phyloP scores from a whole-genome alignment of 1,139 yeast genomes.

The Meyerozyma carpophila region DNA sequence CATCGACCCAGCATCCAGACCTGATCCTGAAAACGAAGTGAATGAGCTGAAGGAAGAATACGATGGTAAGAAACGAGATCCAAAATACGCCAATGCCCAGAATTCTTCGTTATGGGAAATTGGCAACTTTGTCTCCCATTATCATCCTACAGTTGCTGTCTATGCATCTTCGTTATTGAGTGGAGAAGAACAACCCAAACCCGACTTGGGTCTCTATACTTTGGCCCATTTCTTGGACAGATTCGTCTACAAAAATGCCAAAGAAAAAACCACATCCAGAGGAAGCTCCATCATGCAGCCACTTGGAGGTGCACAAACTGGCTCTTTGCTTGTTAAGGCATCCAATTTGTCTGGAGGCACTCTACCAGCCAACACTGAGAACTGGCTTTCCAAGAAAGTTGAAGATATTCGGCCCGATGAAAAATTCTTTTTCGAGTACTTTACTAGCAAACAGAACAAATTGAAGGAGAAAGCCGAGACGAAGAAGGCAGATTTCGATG shows the following conservation, averaged over 20 bases:
- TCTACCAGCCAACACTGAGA: slow-evolving; percentile 72
- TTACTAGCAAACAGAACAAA: slow-evolving; percentile 55
- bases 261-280: slow-evolving; percentile 62
- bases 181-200: slow-evolving; percentile 51
- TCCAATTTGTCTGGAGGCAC: slow-evolving; percentile 43
- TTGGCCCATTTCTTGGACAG: slow-evolving; percentile 89
- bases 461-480: slow-evolving; percentile 27
- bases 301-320: slow-evolving; percentile 84
- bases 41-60: slow-evolving; percentile 33
- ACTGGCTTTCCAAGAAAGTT: slow-evolving; percentile 69
- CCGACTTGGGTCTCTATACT: slow-evolving; percentile 86
- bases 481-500: slow-evolving; percentile 14
- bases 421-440: slow-evolving; percentile 83
- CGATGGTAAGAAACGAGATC: slow-evolving; percentile 89
- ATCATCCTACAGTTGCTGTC: slow-evolving; percentile 85
- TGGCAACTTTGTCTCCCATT: slow-evolving; percentile 66
- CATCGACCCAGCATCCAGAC: slow-evolving; percentile 36
- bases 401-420: slow-evolving; percentile 82
- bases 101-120: slow-evolving; percentile 85
- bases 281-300: slow-evolving; percentile 98
- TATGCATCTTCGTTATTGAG: slow-evolving; percentile 65
- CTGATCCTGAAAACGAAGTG: slow-evolving; percentile 19
- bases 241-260: slow-evolving; percentile 91
- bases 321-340: slow-evolving; percentile 65
- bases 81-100: slow-evolving; percentile 78